Base-by-base conservation (phyloP, 2,329 filamentous ascomycete genomes). In the Penicillium rolfsii region DNA sequence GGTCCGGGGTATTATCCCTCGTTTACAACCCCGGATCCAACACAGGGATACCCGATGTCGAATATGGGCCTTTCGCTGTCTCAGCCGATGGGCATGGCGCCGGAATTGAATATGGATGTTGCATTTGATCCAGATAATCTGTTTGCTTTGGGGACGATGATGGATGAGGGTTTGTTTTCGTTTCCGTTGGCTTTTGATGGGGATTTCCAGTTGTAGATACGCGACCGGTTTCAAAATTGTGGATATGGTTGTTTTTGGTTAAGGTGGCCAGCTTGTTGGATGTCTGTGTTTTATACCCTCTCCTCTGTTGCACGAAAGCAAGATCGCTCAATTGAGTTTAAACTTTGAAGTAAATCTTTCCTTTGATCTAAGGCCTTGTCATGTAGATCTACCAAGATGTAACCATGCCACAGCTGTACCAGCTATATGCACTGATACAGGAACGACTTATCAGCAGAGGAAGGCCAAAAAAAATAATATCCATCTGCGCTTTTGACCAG, bases 101-200 rank as follows among this genome's bases (percentile, higher is more conserved):
- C 70, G 0, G 73, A 73, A 8, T 40, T 75, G 8, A 71, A 66
- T 0, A 62, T 71, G 50, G 69, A 70, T 41, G 65, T 70, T 2
- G 63, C 63, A 1, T 69, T 73, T 35, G 68, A 72, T 35, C 62
- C 74, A 12, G 69, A 74, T 52, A 69, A 71, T 52, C 55, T 76
- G 38, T 69, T 71, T 41, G 67, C 67, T 4, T 52, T 77, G 60
- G 74, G 70, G 3, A 71, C 60, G 52, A 71, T 77, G 65, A 56
- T 77, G 38, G 74, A 72, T 1, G 74, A 76, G 24, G 73, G 72
- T 12, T 56, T 77, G 28, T 71, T 76, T 45, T 67, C 68, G 0
- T 66, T 73, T 30, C 67, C 71, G 28, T 58, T 69, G 49, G 36
- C 65, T 8, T 65, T 70, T 53, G 70, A 73, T 52, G 63, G 52